These are phyloP conservation scores for Austroboletus olivaceoglutinosus DNA, from an alignment of 1,284 basidiomycete genomes.

Conservation along the genomic window DNA sequence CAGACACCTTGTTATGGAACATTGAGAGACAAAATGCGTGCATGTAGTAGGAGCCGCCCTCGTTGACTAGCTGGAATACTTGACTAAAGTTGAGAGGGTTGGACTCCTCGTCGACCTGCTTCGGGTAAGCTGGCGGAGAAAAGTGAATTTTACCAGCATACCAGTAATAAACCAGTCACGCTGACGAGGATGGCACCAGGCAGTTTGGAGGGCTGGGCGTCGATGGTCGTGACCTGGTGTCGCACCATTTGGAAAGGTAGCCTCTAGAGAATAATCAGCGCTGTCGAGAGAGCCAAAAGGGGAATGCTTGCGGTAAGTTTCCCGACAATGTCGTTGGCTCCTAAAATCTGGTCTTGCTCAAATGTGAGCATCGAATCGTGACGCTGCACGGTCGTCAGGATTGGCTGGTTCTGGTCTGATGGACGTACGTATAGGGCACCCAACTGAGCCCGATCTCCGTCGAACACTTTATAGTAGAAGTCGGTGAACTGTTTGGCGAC, in stretches of 20 bases:
- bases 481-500: conserved; percentile 68
- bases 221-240: conserved; percentile 83
- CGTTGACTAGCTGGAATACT: conserved; percentile 87
- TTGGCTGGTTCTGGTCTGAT: conserved; percentile 20
- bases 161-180: conserved; percentile 84
- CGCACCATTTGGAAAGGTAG: conserved; percentile 82
- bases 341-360: conserved; percentile 69
- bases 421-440: conserved; percentile 69
- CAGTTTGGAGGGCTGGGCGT: conserved; percentile 83
- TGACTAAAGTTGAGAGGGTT: conserved; percentile 89
- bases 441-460: conserved; percentile 55
- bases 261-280: conserved; percentile 43
- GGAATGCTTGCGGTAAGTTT: conserved; percentile 68
- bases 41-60: conserved; percentile 82
- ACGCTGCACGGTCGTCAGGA: conserved; percentile 53
- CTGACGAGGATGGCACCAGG: conserved; percentile 72
- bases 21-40: conserved; percentile 44
- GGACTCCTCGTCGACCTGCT: conserved; percentile 76
- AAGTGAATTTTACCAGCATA: conserved; percentile 37
- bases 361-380: conserved; percentile 86
- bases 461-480: conserved; percentile 78
- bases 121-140: conserved; percentile 9
- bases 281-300: not conserved
- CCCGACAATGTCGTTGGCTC: conserved; percentile 63
- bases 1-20: not conserved